Percentiles rank a stretch among this genome's conserved stretches.
These are phyloP conservation scores for Dendrobium huoshanense DNA, from an alignment of 106 monocot species.

Conservation along the genomic window DNA sequence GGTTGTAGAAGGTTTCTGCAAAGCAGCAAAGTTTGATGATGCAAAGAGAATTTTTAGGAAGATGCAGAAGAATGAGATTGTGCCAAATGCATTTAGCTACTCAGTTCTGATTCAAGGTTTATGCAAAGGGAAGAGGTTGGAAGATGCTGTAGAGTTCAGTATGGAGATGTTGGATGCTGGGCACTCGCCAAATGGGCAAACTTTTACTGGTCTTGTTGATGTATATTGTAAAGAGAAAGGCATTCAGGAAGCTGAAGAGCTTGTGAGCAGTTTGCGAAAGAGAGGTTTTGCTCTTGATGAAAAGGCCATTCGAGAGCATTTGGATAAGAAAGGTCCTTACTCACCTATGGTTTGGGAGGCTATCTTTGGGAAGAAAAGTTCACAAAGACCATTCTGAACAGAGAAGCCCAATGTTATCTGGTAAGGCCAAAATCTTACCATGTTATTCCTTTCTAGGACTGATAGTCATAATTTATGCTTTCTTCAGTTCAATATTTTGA, in stretches of 20 bases:
- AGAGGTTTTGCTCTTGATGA: slow-evolving; percentile 72
- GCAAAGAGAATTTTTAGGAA: slow-evolving; percentile 83
- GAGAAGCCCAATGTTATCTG: neutral
- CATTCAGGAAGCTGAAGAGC: slow-evolving; percentile 45
- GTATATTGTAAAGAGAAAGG: slow-evolving; percentile 62
- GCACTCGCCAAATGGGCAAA: slow-evolving; percentile 53
- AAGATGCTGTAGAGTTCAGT: slow-evolving; percentile 63
- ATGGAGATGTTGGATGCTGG: slow-evolving; percentile 79
- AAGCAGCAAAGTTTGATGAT: slow-evolving; percentile 65
- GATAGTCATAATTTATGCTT: neutral
- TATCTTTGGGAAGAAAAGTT: slow-evolving; percentile 66
- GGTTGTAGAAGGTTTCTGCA: slow-evolving; percentile 87
- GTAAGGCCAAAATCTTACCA: neutral
- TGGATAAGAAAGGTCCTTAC: slow-evolving; percentile 92
- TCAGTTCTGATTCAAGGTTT: slow-evolving; percentile 61
- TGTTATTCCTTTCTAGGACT: neutral
- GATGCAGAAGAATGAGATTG: slow-evolving; percentile 83
- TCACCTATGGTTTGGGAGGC: slow-evolving; percentile 67
- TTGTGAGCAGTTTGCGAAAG: slow-evolving; percentile 59
- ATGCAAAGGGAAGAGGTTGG: slow-evolving; percentile 50
- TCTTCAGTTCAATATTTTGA: neutral
- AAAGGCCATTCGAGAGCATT: slow-evolving; percentile 71
- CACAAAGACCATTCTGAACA: slow-evolving; percentile 19
- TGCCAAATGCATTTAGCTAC: slow-evolving; percentile 85
- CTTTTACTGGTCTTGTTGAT: slow-evolving; percentile 53